Percentiles rank a stretch among this genome's conserved stretches.
phyloP scores from a whole-genome alignment of 441 rosid genomes.

The Biscutella auriculata region DNA sequence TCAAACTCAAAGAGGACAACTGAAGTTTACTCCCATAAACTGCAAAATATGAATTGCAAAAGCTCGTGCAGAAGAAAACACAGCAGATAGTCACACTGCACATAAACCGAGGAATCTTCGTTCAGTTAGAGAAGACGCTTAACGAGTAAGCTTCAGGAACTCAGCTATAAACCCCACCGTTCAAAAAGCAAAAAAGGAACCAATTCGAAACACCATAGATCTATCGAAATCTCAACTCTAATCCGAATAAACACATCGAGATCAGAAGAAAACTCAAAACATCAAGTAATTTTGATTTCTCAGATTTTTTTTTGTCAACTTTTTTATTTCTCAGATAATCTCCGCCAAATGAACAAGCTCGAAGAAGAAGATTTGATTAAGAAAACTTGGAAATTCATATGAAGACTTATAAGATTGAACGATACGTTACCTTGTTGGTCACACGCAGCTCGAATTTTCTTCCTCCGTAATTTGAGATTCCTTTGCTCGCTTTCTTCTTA shows the following conservation, averaged over 20 bases:
- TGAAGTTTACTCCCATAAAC: slow-evolving; percentile 9
- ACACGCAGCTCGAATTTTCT: slow-evolving; percentile 2
- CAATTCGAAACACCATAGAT: neutral
- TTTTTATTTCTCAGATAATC: neutral
- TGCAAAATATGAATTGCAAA: slow-evolving; percentile 6
- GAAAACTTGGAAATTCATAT: no score
- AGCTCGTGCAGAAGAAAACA: neutral
- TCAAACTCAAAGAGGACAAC: slow-evolving; percentile 9
- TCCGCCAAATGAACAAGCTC: neutral
- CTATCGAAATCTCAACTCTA: neutral
- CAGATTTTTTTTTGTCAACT: no score
- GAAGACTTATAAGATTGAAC: neutral
- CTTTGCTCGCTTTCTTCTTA: neutral
- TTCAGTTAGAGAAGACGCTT: neutral
- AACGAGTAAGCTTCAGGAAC: neutral
- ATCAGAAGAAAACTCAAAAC: slow-evolving; percentile 4
- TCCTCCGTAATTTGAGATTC: slow-evolving; percentile 4
- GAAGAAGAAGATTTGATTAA: neutral
- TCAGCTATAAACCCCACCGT: slow-evolving; percentile 9
- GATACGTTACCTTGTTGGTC: slow-evolving; percentile 5
- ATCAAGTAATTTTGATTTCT: neutral
- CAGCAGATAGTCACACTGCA: slow-evolving; percentile 1
- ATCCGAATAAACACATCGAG: neutral
- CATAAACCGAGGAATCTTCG: neutral
- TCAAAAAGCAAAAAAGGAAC: neutral